These are phyloP conservation scores for Aspergillus sp. DNA, from an alignment of 2,329 filamentous ascomycete species.

Conservation along the genomic window DNA sequence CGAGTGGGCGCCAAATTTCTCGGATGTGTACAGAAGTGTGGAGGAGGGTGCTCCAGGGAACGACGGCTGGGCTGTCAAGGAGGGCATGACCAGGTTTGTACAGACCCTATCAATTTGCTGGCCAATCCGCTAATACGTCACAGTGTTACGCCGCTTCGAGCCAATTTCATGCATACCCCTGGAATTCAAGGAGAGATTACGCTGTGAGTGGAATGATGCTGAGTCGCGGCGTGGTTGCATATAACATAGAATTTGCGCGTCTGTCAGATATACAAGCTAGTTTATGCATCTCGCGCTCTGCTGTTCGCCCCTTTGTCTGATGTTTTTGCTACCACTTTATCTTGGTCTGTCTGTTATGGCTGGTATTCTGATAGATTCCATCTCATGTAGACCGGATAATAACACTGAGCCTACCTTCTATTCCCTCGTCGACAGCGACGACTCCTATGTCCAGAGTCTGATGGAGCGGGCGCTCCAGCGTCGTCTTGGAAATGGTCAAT, in stretches of 20 bases:
- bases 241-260: conserved; percentile 27
- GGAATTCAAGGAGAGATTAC: conserved; percentile 71
- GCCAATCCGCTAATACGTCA: conserved; percentile 9
- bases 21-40: conserved; percentile 86
- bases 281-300: conserved; percentile 26
- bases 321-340: conserved; percentile 1
- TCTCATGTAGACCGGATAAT: conserved; percentile 39
- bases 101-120: not conserved
- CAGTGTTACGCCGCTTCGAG: conserved; percentile 85
- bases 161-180: conserved; percentile 83
- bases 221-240: conserved; percentile 24
- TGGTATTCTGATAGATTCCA: conserved; percentile 36
- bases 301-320: conserved; percentile 3
- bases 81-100: conserved; percentile 77
- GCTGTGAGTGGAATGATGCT: conserved; percentile 66
- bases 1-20: conserved; percentile 88
- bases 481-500: conserved; percentile 57
- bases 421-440: conserved; percentile 80
- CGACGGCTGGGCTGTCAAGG: conserved; percentile 89
- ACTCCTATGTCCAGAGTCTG: conserved; percentile 84
- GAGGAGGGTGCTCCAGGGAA: conserved; percentile 75
- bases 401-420: conserved; percentile 54
- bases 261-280: conserved; percentile 29
- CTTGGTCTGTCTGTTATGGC: conserved; percentile 16
- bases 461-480: conserved; percentile 71